Conservation (phyloP, 2,329 filamentous ascomycete genomes). For the Sporothrix humicola region DNA sequence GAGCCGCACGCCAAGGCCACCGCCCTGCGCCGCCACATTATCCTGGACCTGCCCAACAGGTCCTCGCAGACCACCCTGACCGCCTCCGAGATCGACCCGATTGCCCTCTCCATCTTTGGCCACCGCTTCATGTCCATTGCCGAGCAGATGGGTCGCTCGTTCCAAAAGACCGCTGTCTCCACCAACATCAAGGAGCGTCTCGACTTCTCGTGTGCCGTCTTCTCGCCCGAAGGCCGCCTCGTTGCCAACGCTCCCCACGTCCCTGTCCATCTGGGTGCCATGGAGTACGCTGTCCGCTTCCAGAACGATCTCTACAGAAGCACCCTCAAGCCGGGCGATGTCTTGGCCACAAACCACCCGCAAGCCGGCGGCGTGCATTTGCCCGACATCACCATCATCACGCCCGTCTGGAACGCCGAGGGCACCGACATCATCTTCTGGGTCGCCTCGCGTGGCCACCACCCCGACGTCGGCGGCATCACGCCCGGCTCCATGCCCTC, state of each 20-base stretch:
- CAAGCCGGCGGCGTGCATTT: slow-evolving; percentile 65
- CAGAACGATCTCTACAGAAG: slow-evolving; percentile 81
- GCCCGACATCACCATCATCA: slow-evolving; percentile 81
- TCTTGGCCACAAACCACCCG: slow-evolving; percentile 82
- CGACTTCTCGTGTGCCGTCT: slow-evolving; percentile 71
- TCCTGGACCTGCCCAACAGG: slow-evolving; percentile 71
- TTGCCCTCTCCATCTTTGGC: slow-evolving; percentile 47
- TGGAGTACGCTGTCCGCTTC: slow-evolving; percentile 79
- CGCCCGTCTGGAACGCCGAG: slow-evolving; percentile 72
- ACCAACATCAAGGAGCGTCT: slow-evolving; percentile 34
- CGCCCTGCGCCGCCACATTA: slow-evolving; percentile 80
- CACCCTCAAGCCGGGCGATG: slow-evolving; percentile 77
- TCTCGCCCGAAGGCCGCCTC: slow-evolving; percentile 74
- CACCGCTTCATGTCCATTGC: slow-evolving; percentile 35
- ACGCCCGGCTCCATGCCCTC: slow-evolving; percentile 61
- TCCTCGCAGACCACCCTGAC: slow-evolving; percentile 38
- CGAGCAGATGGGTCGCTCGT: slow-evolving; percentile 33
- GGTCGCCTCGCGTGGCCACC: slow-evolving; percentile 78
- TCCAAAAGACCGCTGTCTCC: slow-evolving; percentile 33
- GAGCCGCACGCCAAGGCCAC: slow-evolving; percentile 77
- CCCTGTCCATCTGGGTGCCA: slow-evolving; percentile 79
- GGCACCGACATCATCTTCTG: slow-evolving; percentile 73
- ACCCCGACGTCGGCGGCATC: slow-evolving; percentile 84
- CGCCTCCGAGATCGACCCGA: slow-evolving; percentile 67
- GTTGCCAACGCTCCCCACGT: slow-evolving; percentile 82